Base-by-base conservation (phyloP, 331 rosid species). In the Quercus phellos region DNA sequence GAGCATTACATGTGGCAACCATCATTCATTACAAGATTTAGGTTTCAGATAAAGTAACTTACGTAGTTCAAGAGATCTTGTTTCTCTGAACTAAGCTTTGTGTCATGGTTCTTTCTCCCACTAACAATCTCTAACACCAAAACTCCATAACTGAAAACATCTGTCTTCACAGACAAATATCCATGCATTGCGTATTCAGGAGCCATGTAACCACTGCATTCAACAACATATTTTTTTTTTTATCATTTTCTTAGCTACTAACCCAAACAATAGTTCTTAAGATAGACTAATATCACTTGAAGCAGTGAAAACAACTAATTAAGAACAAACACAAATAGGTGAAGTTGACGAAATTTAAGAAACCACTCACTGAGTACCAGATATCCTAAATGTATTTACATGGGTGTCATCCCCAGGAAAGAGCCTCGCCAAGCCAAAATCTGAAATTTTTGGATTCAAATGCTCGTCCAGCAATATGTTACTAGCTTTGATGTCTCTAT, bases 321-420 rank as follows among this genome's bases (percentile, higher is more conserved):
- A 67, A 43, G 68, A 79, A 58, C 76, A 54, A 67, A 38, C 60
- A 18, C 30, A 54, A 73, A 73, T 56, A 32, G 24, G 66, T 54
- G 75, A 34, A 32, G 71, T n/a, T 24, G 42, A 38, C 0, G 0
- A 38, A 38, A 38, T 0, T 7, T 7, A 67, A 53, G 80, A 72
- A 77, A 77, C 74, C 78, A 94, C 98, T 90, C 81, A 94, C 98
- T 83, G 90, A 80, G 98, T 94, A 78, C 98, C 98, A 2, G 98
- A 87, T 79, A 94, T 90, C 90, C 82, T 86, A 74, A 94, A 92
- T 51, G 97, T 94, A 78, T 90, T 81, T 53, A 90, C n/a, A 71
- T 94, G 97, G 70, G 96, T 94, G 73, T 88, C 98, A 9, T 94
- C 98, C 60, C 97, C 98, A 10, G 98, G 96, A 88, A 94, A 94